Base-by-base conservation (phyloP, 176 grass and related monocot genomes). In the Cocos nucifera region DNA sequence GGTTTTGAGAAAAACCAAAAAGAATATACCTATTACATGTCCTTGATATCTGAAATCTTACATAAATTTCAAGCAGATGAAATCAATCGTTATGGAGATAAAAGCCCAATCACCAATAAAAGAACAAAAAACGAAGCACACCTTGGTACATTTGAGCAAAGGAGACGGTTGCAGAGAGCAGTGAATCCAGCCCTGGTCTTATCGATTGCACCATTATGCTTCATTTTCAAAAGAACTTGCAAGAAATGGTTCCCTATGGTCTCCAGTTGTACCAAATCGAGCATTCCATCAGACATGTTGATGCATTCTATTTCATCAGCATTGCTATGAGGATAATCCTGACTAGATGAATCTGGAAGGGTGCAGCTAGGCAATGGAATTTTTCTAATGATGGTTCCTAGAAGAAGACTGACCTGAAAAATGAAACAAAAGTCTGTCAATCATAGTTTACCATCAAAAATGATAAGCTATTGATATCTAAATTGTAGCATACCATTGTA, bases 151-250 rank as follows among this genome's bases (percentile, higher is more conserved):
- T 91, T 97, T 74, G 92, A 91, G 78, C 92, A 97, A 72, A 97
- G 92, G 69, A 91, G 87, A 17, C 92, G 87, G 32, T 97, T 97
- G 59, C 92, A 97, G 59, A 97, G 92, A 61, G 87, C 92, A 63
- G 92, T 97, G 69, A 91, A 86, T 29, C 87, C 92, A 80, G 92
- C 92, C 64, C 92, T 90, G 58, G 92, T 91, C 79, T 97, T 97
- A 79, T 97, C 92, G 59, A 97, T 97, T 80, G 92, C 92, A 57
- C 87, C 92, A 72, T 97, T 97, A 64, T 97, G 92, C 81, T 97
- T 97, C 92, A 97, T 88, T 91, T 97, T 97, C 59, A 91, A 84
- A 88, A 96, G 91, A 87, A 96, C 78, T 70, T 88, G 87, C 66
- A 97, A 79, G 71, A 97, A 97, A 78, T 97, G 92, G 56, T 88